Percentiles rank a stretch among this genome's conserved stretches.
phyloP scores from a whole-genome alignment of 768 basidiomycete species.

The Leccinum subgranulosum region DNA sequence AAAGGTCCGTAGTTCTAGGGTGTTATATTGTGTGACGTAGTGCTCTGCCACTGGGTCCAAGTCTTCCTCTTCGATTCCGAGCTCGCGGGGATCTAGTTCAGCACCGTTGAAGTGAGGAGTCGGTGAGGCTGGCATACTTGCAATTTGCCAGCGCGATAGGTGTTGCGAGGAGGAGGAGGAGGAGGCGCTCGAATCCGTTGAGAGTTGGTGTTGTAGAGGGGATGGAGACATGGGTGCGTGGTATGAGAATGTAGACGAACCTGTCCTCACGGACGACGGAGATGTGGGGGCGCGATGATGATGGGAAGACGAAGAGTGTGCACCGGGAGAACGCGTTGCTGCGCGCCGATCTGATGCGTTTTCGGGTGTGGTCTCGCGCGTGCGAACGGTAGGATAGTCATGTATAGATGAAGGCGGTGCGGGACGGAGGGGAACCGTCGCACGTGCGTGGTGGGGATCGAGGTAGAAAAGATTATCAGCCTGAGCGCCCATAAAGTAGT shows the following conservation, averaged over 20 bases:
- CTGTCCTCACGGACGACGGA: constrained; percentile 50
- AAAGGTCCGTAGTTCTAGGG: constrained; percentile 78
- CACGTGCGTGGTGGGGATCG: constrained; percentile 76
- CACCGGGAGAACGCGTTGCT: constrained; percentile 24
- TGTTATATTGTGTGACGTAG: constrained; percentile 70
- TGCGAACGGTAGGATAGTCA: constrained; percentile 21
- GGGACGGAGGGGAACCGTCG: constrained; percentile 68
- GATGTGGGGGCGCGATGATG: constrained; percentile 43
- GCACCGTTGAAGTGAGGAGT: constrained; percentile 20
- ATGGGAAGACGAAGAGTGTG: constrained; percentile 18
- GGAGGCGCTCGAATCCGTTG: constrained; percentile 36
- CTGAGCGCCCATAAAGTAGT: constrained; percentile 95
- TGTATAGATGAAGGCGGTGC: constrained; percentile 33
- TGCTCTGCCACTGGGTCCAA: constrained; percentile 53
- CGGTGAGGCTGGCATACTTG: constrained; percentile 21
- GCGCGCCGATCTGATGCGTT: constrained; percentile 26
- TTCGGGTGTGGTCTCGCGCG: constrained; percentile 32
- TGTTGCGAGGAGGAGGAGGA: constrained; percentile 34
- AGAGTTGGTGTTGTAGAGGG: constrained; percentile 63
- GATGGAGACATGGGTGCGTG: constrained; percentile 61
- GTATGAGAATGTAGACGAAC: constrained; percentile 50
- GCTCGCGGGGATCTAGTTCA: constrained; percentile 39
- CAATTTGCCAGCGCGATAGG: constrained; percentile 25
- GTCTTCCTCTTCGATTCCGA: constrained; percentile 30
- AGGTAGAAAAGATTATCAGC: constrained; percentile 83